Base-by-base conservation (phyloP, 2,329 filamentous ascomycete species). In the Meredithiella fracta region DNA sequence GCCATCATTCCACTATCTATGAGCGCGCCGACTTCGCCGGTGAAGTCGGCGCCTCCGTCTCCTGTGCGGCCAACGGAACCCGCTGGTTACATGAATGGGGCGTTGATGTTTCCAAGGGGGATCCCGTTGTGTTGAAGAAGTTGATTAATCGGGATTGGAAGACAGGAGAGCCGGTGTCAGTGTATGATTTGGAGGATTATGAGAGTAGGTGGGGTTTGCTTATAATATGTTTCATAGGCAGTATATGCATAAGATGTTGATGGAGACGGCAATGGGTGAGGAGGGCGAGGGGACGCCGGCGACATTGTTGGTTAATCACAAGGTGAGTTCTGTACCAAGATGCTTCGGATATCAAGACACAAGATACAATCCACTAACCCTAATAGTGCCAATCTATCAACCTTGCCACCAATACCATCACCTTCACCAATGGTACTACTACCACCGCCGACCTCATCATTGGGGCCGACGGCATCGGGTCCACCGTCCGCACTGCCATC, bases 1-100 rank as follows among this genome's bases (percentile, higher is more conserved):
- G 68, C 3, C 67, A 68, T 59, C 3, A 31, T 3, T 65, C 68
- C 22, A 58, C 61, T 9, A 60, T 71, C 20, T 69, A 67, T 58
- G 70, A 71, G 60, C 62, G 65, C 17, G 70, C 68, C 0, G 59
- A 60, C 2, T 63, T 69, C 57, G 64, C 65, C 50, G 65, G 67
- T 55, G 69, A 70, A 59, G 61, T 67, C 23, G 69, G 68, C 38
- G 69, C 68, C 5, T 69, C 69, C 47, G 66, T 71, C 42, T 65
- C 65, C 38, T 63, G 71, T 2, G 64, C 67, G 0, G 68, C 69
- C 5, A 72, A 71, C 54, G 68, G 66, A 3, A 60, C 64, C 4
- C 65, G 68, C 3, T 63, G 67, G 34, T 63, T 71, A 8, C 60
- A 62, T 1, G 64, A 63, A 1, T 69, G 67, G 67, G 69, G 69